Evolutionary conservation across 2,329 filamentous ascomycete species (phyloP).

Genomic region (Fusarium nematophilum): DNA sequence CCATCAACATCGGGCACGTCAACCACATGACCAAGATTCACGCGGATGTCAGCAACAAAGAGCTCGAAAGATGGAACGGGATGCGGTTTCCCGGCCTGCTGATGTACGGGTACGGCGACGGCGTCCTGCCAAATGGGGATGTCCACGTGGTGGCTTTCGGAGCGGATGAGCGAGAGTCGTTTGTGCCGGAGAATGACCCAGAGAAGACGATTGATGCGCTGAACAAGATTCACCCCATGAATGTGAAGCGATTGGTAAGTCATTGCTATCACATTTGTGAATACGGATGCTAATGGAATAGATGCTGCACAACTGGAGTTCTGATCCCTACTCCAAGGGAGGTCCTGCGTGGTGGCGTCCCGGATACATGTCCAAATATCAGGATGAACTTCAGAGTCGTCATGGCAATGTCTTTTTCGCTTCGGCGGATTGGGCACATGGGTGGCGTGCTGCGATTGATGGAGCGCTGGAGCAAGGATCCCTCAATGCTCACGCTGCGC

Average conservation of each 20-base stretch:
- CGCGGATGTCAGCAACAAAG: constrained; percentile 25
- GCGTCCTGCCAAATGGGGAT: constrained; percentile 17
- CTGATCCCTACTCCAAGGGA: constrained; percentile 40
- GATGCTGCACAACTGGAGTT: constrained; percentile 40
- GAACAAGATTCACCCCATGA: constrained; percentile 27
- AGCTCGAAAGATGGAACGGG: constrained; percentile 31
- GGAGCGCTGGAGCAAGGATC: constrained; percentile 41
- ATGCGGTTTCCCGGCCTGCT: constrained; percentile 26
- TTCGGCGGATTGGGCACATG: constrained; percentile 43
- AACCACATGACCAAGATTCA: constrained; percentile 40
- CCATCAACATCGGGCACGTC: constrained; percentile 19
- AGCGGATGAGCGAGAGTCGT: constrained; percentile 13
- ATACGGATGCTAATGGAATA: too few species aligned
- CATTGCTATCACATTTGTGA: not conserved
- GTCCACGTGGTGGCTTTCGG: constrained; percentile 22
- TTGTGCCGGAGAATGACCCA: constrained; percentile 20
- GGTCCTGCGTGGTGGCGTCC: constrained; percentile 34
- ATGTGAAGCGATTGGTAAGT: constrained; percentile 20
- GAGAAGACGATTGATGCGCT: constrained; percentile 17
- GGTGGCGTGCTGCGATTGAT: constrained; percentile 45
- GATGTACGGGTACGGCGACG: constrained; percentile 29
- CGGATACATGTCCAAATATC: constrained; percentile 42
- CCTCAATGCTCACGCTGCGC: constrained; percentile 14
- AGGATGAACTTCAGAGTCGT: constrained; percentile 38
- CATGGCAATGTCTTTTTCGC: constrained; percentile 44